Evolutionary conservation across 2,329 filamentous ascomycete species (phyloP), one percentile per base, ranked within the genome.

Genomic region (Ophiocordyceps polyrhachis-furcata): DNA sequence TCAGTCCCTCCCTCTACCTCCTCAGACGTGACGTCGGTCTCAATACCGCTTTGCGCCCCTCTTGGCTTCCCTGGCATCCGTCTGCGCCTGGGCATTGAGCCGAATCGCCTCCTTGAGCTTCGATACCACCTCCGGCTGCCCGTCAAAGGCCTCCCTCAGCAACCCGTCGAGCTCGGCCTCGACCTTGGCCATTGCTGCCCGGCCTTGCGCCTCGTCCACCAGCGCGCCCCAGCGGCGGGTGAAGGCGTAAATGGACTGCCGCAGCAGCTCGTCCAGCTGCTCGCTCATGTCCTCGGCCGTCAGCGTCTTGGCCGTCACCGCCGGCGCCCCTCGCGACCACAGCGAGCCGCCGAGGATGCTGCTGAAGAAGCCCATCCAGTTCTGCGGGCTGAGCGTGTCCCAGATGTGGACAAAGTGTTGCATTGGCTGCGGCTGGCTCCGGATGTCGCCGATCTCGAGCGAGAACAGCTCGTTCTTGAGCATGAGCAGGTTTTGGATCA

Each of bases 401-500:
- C 76, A 80, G 38, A 81, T 79, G 49, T 74, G 74, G 15, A 69
- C 63, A 53, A 81, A 79, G 53, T 81, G 75, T 52, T 79, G 73
- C 65, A 75, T 70, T 5, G 61, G 58, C 23, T 52, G 47, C 13
- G 56, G 48, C 41, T 72, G 67, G 45, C 70, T 71, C 47, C 74
- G 66, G 15, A 77, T 70, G 51, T 79, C 75, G 44, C 75, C 88
- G 51, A 98, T 95, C 63, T 98, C 91, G 49, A 98, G 87, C 11
- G 88, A 88, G 23, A 98, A 79, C 44, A 98, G 83, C 58, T 95
- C 85, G 58, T 95, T 93, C 62, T 96, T 96, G 44, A 98, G 74
- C 43, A 95, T 81, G 43, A 98, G 80, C 2, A 98, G 73, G 58
- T 98, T 94, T 53, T 89, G 91, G 54, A 98, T 81, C 56, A 95